Evolutionary conservation across 2,329 filamentous ascomycete species (phyloP).

Genomic region (Colletotrichum falcatum): DNA sequence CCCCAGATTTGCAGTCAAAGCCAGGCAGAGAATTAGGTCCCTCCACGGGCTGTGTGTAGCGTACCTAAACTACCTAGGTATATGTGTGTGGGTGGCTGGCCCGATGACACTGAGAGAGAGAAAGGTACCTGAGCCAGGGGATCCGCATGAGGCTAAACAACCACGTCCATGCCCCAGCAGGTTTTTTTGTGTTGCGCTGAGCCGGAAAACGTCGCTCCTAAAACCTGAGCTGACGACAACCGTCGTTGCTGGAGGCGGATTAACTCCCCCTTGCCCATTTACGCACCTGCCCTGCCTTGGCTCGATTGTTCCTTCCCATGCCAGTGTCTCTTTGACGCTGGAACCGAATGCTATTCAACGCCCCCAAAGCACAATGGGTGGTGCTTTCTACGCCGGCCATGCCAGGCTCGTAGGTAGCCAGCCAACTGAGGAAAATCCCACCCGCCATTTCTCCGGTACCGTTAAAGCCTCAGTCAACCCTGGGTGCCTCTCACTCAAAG

Average conservation of each 20-base stretch:
- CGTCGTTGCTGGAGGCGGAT: conserved; percentile 6
- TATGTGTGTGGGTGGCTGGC: conserved; percentile 22
- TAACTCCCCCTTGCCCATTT: conserved; percentile 5
- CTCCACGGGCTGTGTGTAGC: background rate
- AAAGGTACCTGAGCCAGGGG: conserved; percentile 20
- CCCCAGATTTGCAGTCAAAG: conserved; percentile 1
- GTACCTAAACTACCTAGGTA: too few species aligned
- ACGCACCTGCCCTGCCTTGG: conserved; percentile 15
- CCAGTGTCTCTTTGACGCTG: conserved; percentile 23
- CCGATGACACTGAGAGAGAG: conserved; percentile 17
- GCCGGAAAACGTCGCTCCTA: conserved; percentile 23
- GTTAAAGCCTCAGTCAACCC: conserved; percentile 28
- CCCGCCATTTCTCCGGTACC: conserved; percentile 14
- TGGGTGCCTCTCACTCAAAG: conserved; percentile 1
- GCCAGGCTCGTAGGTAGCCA: conserved; percentile 4
- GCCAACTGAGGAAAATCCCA: conserved; percentile 11
- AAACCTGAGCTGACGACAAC: conserved; percentile 26
- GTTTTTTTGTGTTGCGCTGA: conserved; percentile 19
- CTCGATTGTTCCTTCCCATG: conserved; percentile 23
- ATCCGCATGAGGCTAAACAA: conserved; percentile 38
- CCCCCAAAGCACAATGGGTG: conserved; percentile 32
- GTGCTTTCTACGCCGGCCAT: conserved; percentile 18
- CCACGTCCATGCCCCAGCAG: conserved; percentile 32
- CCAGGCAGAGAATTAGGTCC: background rate
- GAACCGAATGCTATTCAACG: conserved; percentile 29